Evolutionary conservation across 768 basidiomycete species (phyloP).

Genomic region (Aureoboletus auriporus): DNA sequence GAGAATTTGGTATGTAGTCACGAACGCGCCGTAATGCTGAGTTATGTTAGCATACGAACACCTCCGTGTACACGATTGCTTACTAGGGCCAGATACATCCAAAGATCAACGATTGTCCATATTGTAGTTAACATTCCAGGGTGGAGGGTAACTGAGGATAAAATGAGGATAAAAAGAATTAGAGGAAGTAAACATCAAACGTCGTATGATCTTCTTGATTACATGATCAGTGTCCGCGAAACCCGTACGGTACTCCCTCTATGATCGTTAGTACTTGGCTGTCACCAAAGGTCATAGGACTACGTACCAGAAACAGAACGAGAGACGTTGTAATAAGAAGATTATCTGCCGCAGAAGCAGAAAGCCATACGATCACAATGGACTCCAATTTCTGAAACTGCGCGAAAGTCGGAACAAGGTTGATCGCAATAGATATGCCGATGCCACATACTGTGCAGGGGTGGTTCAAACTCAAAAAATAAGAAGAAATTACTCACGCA

Average conservation of each 20-base stretch:
- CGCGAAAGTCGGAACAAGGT: slow-evolving; percentile 23
- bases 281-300: not conserved
- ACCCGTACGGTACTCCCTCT: slow-evolving; percentile 37
- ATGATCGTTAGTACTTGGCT: not conserved
- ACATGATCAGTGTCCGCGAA: slow-evolving; percentile 35
- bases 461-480: not conserved
- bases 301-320: slow-evolving; percentile 39
- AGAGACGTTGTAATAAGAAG: slow-evolving; percentile 43
- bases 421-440: slow-evolving; percentile 28
- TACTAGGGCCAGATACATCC: slow-evolving; percentile 24
- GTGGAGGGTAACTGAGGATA: slow-evolving; percentile 34
- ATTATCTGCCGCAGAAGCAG: slow-evolving; percentile 42
- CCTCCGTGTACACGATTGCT: not conserved
- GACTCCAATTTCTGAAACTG: slow-evolving; percentile 29
- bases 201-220: slow-evolving; percentile 34
- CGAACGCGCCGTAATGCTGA: slow-evolving; percentile 22
- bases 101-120: slow-evolving; percentile 31
- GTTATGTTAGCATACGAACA: slow-evolving; percentile 1
- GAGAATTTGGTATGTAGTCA: not conserved
- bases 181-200: slow-evolving; percentile 10
- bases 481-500: slow-evolving; percentile 10
- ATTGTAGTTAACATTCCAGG: slow-evolving; percentile 38
- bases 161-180: not conserved
- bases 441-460: slow-evolving; percentile 25
- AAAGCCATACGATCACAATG: slow-evolving; percentile 40